Evolutionary conservation across 2,329 filamentous ascomycete genomes (phyloP), one percentile per base, ranked within the genome.

Genomic region (Rugonectria rugulosa): DNA sequence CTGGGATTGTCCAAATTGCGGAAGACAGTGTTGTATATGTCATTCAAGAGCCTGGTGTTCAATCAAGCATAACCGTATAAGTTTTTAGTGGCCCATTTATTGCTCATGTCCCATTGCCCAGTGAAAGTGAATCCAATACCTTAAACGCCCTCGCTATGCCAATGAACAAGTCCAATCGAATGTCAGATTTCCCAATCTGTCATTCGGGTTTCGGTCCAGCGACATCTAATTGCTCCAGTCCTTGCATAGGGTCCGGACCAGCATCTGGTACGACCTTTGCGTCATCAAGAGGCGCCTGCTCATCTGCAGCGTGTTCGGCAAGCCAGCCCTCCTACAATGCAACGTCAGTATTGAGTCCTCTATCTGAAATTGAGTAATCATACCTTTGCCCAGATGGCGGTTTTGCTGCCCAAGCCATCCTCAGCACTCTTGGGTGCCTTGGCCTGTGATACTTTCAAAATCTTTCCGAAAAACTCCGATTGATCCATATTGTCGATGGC

Each of bases 401-500:
- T 97, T 76, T 92, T 96, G 78, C 92, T 96, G 20, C 94, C 93
- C 38, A 99, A 74, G 1, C 93, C 92, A 72, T 96, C 92, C 48
- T 90, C 90, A 44, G 87, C 85, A 66, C 91, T 91, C 80, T 97
- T 97, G 60, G 95, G 92, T 26, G 91, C 87, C 75, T 97, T 99
- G 37, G 96, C 96, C 51, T 89, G 85, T 38, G 92, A 93, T 46
- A 98, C 94, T 73, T 93, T 97, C 72, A 99, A 89, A 12, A 95
- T 88, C 56, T 91, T 86, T 10, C 95, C 96, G 72, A 94, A 98
- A 40, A 99, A 84, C 77, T 98, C 94, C 57, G 93, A 90, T 73
- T 97, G 92, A 72, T 99, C 92, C 94, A 99, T 98, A 72, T 99
- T 99, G 81, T 98, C 92, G 73, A 99, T 97, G 45, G 95, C 95